A percentile compares a stretch with the other conserved stretches of the same genome.
phyloP scores from a whole-genome alignment of 805 yeast genomes.

The Ogataea saltuana region DNA sequence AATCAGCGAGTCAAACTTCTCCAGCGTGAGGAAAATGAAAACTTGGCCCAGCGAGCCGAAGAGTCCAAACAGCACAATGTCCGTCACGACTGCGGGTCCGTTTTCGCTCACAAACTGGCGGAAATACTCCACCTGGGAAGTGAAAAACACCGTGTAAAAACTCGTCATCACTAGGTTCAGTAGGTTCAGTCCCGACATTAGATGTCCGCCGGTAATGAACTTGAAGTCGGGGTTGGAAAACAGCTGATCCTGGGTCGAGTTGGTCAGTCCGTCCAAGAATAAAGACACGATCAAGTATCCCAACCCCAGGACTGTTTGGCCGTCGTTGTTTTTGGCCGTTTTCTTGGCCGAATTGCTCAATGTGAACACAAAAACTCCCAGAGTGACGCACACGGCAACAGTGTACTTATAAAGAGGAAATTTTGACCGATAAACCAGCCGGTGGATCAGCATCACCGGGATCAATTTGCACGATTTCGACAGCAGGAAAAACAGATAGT shows the following conservation, averaged over 20 bases:
- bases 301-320: constrained; percentile 56
- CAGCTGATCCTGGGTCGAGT: constrained; percentile 88
- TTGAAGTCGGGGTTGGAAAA: constrained; percentile 48
- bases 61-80: constrained; percentile 64
- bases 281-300: constrained; percentile 59
- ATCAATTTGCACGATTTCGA: constrained; percentile 93
- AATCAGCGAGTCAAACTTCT: constrained; percentile 79
- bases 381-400: constrained; percentile 77
- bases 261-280: constrained; percentile 86
- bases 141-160: constrained; percentile 45
- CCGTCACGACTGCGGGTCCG: constrained; percentile 57
- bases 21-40: constrained; percentile 85
- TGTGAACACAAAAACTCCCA: constrained; percentile 83
- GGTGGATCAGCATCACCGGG: constrained; percentile 90
- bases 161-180: constrained; percentile 49
- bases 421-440: constrained; percentile 62
- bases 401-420: constrained; percentile 77
- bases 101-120: constrained; percentile 43
- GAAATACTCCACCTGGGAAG: constrained; percentile 52
- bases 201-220: constrained; percentile 74
- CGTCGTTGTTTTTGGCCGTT: constrained; percentile 39
- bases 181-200: constrained; percentile 71
- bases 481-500: constrained; percentile 77
- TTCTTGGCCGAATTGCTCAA: constrained; percentile 27
- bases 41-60: constrained; percentile 93